These are phyloP conservation scores for Ambispora gerdemannii DNA, from an alignment of 192 early-diverging fungal species.

Conservation along the genomic window DNA sequence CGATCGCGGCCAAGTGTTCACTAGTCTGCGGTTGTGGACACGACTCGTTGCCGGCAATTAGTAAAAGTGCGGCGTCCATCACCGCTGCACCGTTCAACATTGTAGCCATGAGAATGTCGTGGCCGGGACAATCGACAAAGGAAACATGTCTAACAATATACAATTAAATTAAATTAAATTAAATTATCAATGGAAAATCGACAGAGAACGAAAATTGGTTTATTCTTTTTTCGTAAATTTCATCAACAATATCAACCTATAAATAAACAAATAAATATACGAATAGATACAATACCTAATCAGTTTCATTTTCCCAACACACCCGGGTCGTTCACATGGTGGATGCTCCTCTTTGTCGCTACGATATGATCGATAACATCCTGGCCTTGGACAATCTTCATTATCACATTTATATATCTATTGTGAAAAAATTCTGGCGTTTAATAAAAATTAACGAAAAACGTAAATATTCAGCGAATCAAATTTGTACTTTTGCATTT, in stretches of 20 bases:
- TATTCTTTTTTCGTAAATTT: not conserved
- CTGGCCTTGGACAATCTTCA: constrained; percentile 89
- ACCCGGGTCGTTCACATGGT: constrained; percentile 83
- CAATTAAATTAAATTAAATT: constrained; percentile 4
- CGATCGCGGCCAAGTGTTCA: constrained; percentile 98
- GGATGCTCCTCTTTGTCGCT: constrained; percentile 83
- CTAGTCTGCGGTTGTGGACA: constrained; percentile 99
- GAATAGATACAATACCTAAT: constrained; percentile 48
- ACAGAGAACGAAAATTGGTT: not conserved
- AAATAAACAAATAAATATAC: no score
- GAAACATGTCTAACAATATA: constrained; percentile 75
- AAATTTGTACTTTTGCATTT: constrained; percentile 84
- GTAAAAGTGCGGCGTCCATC: constrained; percentile 96
- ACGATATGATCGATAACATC: constrained; percentile 88
- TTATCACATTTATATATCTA: constrained; percentile 98
- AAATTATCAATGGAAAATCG: not conserved
- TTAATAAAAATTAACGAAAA: not conserved
- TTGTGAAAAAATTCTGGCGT: not conserved
- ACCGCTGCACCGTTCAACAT: constrained; percentile 99
- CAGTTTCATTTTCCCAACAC: constrained; percentile 82
- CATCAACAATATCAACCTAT: constrained; percentile 15
- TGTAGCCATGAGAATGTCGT: constrained; percentile 99
- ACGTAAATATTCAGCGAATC: not conserved
- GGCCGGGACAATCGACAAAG: constrained; percentile 98
- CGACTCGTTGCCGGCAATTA: constrained; percentile 97